Conservation (phyloP, 805 yeast species). For the Ogataea paraovalis region DNA sequence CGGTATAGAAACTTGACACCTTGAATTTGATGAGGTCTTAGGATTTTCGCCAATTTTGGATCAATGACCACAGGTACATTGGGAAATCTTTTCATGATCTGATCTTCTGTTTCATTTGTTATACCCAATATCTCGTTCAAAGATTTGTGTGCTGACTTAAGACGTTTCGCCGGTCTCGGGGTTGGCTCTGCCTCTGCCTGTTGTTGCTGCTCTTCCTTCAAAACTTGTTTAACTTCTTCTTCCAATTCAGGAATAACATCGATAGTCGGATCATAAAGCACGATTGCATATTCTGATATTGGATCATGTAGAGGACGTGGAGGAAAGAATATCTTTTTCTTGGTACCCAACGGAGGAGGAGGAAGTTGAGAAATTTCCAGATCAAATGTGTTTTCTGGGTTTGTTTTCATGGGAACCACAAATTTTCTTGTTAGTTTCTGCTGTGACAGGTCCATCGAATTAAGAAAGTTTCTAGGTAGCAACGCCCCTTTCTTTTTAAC, state of each 20-base stretch:
- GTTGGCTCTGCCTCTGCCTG: slow-evolving; percentile 23
- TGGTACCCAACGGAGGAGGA: slow-evolving; percentile 82
- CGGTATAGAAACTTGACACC: slow-evolving; percentile 89
- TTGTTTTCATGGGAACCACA: slow-evolving; percentile 53
- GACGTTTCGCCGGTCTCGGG: slow-evolving; percentile 28
- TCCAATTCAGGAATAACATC: slow-evolving; percentile 45
- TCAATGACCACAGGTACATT: slow-evolving; percentile 96
- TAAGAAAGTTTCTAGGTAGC: slow-evolving; percentile 48
- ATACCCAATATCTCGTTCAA: slow-evolving; percentile 81
- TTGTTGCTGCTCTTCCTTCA: slow-evolving; percentile 20
- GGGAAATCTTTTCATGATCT: slow-evolving; percentile 50
- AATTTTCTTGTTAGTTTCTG: slow-evolving; percentile 45
- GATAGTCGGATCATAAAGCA: slow-evolving; percentile 90
- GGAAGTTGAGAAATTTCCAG: slow-evolving; percentile 41
- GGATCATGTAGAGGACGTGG: slow-evolving; percentile 97
- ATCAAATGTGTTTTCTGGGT: slow-evolving; percentile 31
- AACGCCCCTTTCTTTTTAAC: slow-evolving; percentile 54
- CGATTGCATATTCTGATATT: slow-evolving; percentile 86
- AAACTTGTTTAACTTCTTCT: slow-evolving; percentile 28
- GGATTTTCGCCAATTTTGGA: slow-evolving; percentile 74
- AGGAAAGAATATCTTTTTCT: slow-evolving; percentile 61
- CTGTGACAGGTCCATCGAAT: slow-evolving; percentile 38
- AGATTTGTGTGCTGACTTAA: slow-evolving; percentile 52
- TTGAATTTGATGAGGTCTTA: slow-evolving; percentile 94
- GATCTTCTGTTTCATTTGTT: slow-evolving; percentile 45